Evolutionary conservation across 371 early-diverging fungal species (phyloP), one percentile per base, ranked within the genome.

Genomic region (Dentiscutata heterogama): DNA sequence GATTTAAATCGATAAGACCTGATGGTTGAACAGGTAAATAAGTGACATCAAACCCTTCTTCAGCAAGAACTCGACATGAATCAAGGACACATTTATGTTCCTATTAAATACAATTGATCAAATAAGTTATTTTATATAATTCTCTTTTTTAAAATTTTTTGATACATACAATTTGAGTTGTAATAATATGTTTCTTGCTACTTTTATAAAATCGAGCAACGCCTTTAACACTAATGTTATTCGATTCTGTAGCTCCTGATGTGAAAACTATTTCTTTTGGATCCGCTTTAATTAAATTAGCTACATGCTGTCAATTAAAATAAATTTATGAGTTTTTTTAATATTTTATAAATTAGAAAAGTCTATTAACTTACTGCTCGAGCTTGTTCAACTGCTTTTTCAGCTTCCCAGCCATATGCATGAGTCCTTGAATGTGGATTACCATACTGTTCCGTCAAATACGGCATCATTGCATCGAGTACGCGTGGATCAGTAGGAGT

Each of bases 11-110:
- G 31, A 99, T 90, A 64, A 96, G 83, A 11, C 99, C 99, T 82
- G 96, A 94, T 78, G 88, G 86, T 83, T 94, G 89, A 39, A 99
- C 99, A 20, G 98, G 97, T 51, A 99, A 88, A 82, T 99, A 99
- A 14, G 99, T 99, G 6, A 99, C 97, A 39, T 98, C 98, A 73
- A 98, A 97, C 1, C 99, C 99, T 87, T 98, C 97, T 76, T 98
- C 97, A 88, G 98, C 96, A 83, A 99, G 88, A 53, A 94, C 94
- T 84, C 99, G 93, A 90, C 99, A 99, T n/a, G 99, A 97, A 85
- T 99, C 99, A 81, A 99, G 90, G 14, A 99, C 98, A 85, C 99
- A 99, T 91, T 99, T 99, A 90, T 99, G 99, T 89, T 99, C 99
- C 93, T 93, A 88, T 53, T 20, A 53, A 74, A 72, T 77, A 75